Evolutionary conservation across 2,329 filamentous ascomycete species (phyloP).

Genomic region (Xylariaceae sp.): DNA sequence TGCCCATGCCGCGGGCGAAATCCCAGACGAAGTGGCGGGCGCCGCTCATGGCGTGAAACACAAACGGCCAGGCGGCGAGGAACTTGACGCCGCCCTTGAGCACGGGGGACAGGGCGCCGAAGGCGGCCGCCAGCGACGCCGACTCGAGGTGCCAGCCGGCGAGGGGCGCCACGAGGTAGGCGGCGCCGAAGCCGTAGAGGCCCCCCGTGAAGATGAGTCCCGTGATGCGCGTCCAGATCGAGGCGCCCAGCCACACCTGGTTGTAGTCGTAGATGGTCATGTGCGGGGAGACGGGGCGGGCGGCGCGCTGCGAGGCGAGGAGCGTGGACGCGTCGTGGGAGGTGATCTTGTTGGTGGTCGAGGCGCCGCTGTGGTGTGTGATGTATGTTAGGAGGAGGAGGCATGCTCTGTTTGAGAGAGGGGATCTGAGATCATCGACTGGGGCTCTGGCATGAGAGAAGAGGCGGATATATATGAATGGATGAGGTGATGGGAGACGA

Average conservation of each 20-base stretch:
- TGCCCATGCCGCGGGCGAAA: conserved; percentile 41
- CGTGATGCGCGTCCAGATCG: conserved; percentile 74
- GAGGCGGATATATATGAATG: too few species aligned
- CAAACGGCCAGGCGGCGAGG: conserved; percentile 49
- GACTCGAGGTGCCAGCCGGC: conserved; percentile 58
- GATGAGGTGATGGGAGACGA: too few species aligned
- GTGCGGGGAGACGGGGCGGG: conserved; percentile 78
- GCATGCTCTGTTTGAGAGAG: too few species aligned
- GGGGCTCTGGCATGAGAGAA: too few species aligned
- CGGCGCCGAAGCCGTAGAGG: conserved; percentile 72
- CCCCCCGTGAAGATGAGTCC: conserved; percentile 62
- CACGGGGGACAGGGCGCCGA: conserved; percentile 50
- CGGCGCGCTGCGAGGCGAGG: conserved; percentile 72
- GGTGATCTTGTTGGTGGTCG: conserved; percentile 51
- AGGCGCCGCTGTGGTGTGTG: conserved; percentile 41
- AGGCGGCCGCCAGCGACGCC: conserved; percentile 51
- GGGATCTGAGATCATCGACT: too few species aligned
- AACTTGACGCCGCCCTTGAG: conserved; percentile 53
- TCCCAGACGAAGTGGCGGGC: conserved; percentile 49
- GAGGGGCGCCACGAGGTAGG: conserved; percentile 74
- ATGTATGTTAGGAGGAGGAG: too few species aligned
- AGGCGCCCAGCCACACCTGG: conserved; percentile 75
- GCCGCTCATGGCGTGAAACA: conserved; percentile 50
- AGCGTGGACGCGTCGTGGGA: conserved; percentile 50
- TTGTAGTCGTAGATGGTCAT: conserved; percentile 77